Percentiles rank a stretch among this genome's conserved stretches.
Evolutionary conservation across 129 eudicot species (phyloP).

Genomic region (Saposhnikovia divaricata): DNA sequence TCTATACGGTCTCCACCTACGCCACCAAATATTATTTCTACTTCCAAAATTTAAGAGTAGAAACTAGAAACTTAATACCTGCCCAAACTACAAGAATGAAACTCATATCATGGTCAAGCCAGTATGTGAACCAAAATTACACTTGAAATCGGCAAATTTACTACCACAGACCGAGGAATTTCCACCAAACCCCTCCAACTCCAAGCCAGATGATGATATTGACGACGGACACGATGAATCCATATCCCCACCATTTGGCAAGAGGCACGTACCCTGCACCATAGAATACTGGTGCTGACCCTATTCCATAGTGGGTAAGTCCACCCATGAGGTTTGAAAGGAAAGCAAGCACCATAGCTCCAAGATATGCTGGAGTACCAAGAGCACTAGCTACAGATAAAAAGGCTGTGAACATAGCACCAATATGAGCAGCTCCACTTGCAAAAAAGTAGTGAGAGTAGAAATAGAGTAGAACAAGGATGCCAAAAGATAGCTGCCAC

Average conservation of each 20-base stretch:
- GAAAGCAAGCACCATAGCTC: conserved; percentile 79
- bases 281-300: conserved; percentile 95
- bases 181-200: conserved; percentile 99
- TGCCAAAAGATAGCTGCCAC: conserved; percentile 94
- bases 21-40: conserved; percentile 27
- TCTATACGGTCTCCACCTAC: conserved; percentile 29
- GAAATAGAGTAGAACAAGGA: conserved; percentile 88
- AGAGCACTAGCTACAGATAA: conserved; percentile 90
- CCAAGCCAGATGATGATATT: conserved; percentile 96
- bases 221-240: conserved; percentile 75
- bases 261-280: conserved; percentile 94
- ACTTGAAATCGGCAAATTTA: conserved; percentile 25
- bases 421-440: conserved; percentile 98
- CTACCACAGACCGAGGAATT: conserved; percentile 88
- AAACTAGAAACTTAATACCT: conserved; percentile 19
- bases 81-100: conserved; percentile 19
- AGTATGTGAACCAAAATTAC: conserved; percentile 8
- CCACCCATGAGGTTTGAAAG: conserved; percentile 98
- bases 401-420: conserved; percentile 98
- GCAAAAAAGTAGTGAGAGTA: conserved; percentile 96
- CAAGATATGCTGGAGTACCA: conserved; percentile 80
- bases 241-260: conserved; percentile 95
- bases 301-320: conserved; percentile 88
- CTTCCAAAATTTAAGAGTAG: conserved; percentile 24
- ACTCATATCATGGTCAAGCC: conserved; percentile 16